Evolutionary conservation across 352 stramenopile species (phyloP), one percentile per base, ranked within the genome.

Genomic region (Phytopythium kandeliae): DNA sequence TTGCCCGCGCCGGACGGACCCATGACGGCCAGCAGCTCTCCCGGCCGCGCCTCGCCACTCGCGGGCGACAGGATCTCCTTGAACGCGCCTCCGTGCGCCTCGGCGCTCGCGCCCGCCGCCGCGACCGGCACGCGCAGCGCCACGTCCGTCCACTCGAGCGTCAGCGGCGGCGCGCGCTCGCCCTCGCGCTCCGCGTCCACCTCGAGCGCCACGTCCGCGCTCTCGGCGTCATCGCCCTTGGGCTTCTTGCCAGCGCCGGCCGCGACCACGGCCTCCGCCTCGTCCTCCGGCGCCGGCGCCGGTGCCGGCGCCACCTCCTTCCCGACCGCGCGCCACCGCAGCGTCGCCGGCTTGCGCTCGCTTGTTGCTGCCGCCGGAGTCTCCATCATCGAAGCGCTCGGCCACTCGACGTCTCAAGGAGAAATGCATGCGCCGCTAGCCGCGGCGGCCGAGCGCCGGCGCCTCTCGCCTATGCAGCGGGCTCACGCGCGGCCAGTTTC

Each of bases 1-100:
- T 98, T 97, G 1, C 90, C 89, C 17, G 82, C 79, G 17, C 84
- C 80, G 0, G 65, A 81, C 9, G 71, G 69, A 3, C 81, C 81
- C 67, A 87, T 86, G 53, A 92, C 56, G 21, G 80, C 74, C n/a
- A 86, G 52, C 10, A 90, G 59, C 33, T 78, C 62, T 16, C 81
- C 79, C 6, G 78, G 77, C 24, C 54, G 57, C 31, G 74, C 74
- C 31, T 65, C 50, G 22, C 76, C 79, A 41, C 48, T 74, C 49
- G 89, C 60, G 2, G 64, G 40, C 25, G 70, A 57, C 2, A 92
- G 63, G 40, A 92, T 82, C 15, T 64, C 46, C 56, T 85, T 81
- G n/a, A 70, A 42, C 46, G n/a, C n/a, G n/a, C n/a, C n/a, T n/a
- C n/a, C n/a, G n/a, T n/a, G n/a, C n/a, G n/a, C n/a, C n/a, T n/a